phyloP scores from a whole-genome alignment of 345 rosid species.

The Raphanus sativus region DNA sequence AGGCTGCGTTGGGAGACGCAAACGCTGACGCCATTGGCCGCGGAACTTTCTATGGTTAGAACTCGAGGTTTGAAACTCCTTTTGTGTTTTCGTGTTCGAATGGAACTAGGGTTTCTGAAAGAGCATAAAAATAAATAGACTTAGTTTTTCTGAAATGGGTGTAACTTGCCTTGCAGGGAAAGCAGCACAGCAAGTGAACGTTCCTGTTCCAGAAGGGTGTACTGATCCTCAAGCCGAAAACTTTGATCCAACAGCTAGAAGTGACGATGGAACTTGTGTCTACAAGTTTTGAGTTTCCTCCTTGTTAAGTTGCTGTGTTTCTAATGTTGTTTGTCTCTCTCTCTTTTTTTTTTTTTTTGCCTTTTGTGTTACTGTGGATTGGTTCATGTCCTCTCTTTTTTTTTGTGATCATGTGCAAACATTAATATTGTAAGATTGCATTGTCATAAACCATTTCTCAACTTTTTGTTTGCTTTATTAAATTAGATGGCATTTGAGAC shows the following conservation, averaged over 20 bases:
- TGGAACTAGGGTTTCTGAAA: neutral
- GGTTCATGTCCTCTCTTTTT: constrained; percentile 14
- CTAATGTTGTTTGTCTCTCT: neutral
- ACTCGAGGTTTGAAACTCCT: constrained; percentile 28
- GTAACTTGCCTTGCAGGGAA: constrained; percentile 54
- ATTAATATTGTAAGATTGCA: constrained; percentile 20
- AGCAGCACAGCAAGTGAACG: constrained; percentile 70
- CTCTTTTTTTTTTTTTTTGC: neutral
- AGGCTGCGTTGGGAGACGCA: constrained; percentile 92
- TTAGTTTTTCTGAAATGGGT: constrained; percentile 10
- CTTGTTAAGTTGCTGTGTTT: constrained; percentile 3
- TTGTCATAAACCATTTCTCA: constrained; percentile 24
- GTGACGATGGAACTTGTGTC: constrained; percentile 87
- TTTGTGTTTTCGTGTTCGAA: neutral
- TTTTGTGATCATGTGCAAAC: constrained; percentile 33
- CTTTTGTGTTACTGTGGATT: constrained; percentile 34
- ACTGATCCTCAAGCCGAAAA: constrained; percentile 65
- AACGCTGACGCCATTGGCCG: constrained; percentile 64
- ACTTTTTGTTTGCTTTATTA: neutral
- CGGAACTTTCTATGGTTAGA: constrained; percentile 76
- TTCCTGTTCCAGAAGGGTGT: constrained; percentile 88
- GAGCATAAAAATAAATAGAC: neutral
- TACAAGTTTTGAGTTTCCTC: constrained; percentile 45
- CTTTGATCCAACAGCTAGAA: constrained; percentile 92
- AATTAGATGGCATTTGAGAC: neutral